A percentile compares a stretch with the other conserved stretches of the same genome.
Evolutionary conservation across 2,329 filamentous ascomycete genomes (phyloP).

Genomic region (Venturiaceae sp.): DNA sequence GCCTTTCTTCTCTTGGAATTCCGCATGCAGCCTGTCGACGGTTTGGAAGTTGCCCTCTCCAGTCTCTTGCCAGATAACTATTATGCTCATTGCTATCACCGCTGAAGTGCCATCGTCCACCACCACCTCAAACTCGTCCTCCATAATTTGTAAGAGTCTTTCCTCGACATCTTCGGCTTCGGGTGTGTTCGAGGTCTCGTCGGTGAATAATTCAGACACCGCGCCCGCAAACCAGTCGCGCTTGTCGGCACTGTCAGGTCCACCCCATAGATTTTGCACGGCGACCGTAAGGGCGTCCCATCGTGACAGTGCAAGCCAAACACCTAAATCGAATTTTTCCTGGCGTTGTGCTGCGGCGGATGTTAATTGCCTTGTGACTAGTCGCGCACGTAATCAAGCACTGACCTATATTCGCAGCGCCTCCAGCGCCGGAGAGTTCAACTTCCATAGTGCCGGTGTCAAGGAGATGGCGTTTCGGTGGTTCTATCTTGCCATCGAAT

Average conservation of each 20-base stretch:
- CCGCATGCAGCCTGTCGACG: constrained; percentile 52
- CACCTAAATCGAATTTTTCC: constrained; percentile 61
- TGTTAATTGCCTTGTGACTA: neutral
- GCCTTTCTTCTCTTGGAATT: constrained; percentile 53
- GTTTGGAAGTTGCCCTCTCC: constrained; percentile 55
- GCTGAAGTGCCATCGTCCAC: constrained; percentile 82
- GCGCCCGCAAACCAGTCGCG: constrained; percentile 94
- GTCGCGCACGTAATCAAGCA: neutral
- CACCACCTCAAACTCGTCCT: constrained; percentile 89
- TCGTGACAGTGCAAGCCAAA: constrained; percentile 74
- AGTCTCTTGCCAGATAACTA: constrained; percentile 56
- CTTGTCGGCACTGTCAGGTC: constrained; percentile 72
- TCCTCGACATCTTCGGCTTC: constrained; percentile 75
- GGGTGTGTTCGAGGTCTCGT: constrained; percentile 18
- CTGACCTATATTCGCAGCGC: neutral
- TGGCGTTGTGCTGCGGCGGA: constrained; percentile 3
- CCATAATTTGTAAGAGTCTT: constrained; percentile 80
- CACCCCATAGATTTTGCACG: constrained; percentile 81
- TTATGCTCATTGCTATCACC: constrained; percentile 62
- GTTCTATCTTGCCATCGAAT: neutral
- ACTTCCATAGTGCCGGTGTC: neutral
- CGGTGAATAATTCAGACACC: constrained; percentile 65
- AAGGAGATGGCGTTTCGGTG: neutral
- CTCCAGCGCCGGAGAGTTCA: neutral
- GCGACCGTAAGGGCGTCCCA: constrained; percentile 86